Evolutionary conservation across 768 basidiomycete genomes (phyloP), one percentile per base, ranked within the genome.

Genomic region (Porphyrellus cyaneotinctus): DNA sequence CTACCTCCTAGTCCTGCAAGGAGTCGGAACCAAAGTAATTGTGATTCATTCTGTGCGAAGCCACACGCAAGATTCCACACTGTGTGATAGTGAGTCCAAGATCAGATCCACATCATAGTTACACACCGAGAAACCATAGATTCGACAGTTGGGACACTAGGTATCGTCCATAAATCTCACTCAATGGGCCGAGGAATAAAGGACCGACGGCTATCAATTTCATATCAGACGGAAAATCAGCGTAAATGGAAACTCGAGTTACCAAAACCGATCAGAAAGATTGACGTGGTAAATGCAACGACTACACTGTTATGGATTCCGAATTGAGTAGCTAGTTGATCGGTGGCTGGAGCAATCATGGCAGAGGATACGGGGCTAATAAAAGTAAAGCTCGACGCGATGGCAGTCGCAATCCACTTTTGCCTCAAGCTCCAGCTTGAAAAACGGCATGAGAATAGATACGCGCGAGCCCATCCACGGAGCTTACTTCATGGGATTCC

Each of bases 1-100:
- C 84, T 83, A 1, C 87, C 88, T 24, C 88, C 88, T 3, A 90
- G 53, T 2, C 88, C 87, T 1, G 87, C 70, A 1, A 89, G 66
- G 56, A 90, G 80, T n/a, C 87, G 79, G 60, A 91, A 89, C 0
- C 73, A 82, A 46, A 88, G 79, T 13, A 89, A 69, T 56, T 87
- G 79, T 0, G 67, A 70, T 51, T 75, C 74, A 46, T 73, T 84
- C 49, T 77, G 75, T 0, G 86, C 81, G 52, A 87, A 88, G 0
- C 83, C 82, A 58, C 83, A 84, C 24, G 20, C 83, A 15, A 82
- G 61, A 66, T 80, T 87, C 86, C 79, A 88, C 10, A 63, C 87
- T 74, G 42, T 68, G 55, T 59, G 54, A 36, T 41, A 33, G 11
- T 35, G 14, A 61, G 26, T 17, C 1, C 3, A 0, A 6, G 3